Percentiles rank a stretch among this genome's conserved stretches.
Evolutionary conservation across 1,139 yeast genomes (phyloP).

Genomic region (Yamadazyma trypodendri): DNA sequence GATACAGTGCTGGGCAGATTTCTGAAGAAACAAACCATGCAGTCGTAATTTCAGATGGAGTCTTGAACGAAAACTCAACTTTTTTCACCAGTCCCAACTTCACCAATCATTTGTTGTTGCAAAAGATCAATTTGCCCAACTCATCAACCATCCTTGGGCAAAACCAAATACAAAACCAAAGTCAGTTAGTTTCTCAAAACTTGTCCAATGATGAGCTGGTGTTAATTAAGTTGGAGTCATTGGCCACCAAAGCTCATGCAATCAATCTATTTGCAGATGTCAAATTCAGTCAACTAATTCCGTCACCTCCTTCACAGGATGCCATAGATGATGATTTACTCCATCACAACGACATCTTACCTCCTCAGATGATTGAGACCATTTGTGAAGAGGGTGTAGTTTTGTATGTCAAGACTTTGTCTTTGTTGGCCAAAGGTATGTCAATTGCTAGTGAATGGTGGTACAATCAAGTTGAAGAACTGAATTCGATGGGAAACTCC

Average conservation of each 20-base stretch:
- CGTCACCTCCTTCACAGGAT: slow-evolving; percentile 65
- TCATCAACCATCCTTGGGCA: slow-evolving; percentile 6
- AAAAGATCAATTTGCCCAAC: slow-evolving; percentile 25
- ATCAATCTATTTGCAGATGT: slow-evolving; percentile 88
- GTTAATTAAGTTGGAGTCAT: slow-evolving; percentile 58
- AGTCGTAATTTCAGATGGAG: slow-evolving; percentile 14
- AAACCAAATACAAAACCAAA: slow-evolving; percentile 4
- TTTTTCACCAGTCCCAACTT: slow-evolving; percentile 34
- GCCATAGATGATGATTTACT: slow-evolving; percentile 41
- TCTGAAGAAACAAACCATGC: slow-evolving; percentile 14
- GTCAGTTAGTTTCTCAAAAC: slow-evolving; percentile 1
- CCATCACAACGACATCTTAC: slow-evolving; percentile 45
- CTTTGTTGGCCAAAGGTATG: slow-evolving; percentile 84
- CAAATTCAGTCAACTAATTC: slow-evolving; percentile 79
- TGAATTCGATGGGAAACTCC: neutral
- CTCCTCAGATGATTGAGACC: slow-evolving; percentile 57
- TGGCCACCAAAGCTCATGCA: slow-evolving; percentile 89
- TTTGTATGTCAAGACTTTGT: slow-evolving; percentile 77
- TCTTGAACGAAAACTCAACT: slow-evolving; percentile 15
- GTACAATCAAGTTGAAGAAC: slow-evolving; percentile 45
- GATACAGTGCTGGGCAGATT: slow-evolving; percentile 25
- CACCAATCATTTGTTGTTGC: slow-evolving; percentile 34
- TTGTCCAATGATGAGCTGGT: slow-evolving; percentile 36
- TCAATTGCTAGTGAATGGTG: slow-evolving; percentile 85
- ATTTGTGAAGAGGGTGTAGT: slow-evolving; percentile 87